phyloP scores from a whole-genome alignment of 148 eudicot genomes.

The Rhododendron ferrugineum region DNA sequence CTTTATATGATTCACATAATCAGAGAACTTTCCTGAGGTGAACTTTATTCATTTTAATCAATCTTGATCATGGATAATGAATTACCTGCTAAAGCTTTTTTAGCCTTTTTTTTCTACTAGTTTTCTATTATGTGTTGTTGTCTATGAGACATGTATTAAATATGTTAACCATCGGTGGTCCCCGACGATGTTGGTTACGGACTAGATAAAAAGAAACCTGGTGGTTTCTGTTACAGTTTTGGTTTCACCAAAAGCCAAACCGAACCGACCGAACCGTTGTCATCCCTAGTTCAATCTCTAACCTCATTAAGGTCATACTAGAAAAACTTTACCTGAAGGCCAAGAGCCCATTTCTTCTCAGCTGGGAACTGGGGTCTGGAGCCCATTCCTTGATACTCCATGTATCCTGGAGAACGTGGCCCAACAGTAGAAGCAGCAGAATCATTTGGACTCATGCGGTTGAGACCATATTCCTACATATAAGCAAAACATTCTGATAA shows the following conservation, averaged over 20 bases:
- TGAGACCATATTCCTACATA: conserved; percentile 51
- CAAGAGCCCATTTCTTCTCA: conserved; percentile 98
- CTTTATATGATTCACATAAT: too few relatives aligned
- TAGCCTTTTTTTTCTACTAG: background rate
- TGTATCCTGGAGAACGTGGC: conserved; percentile 50
- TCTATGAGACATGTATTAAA: background rate
- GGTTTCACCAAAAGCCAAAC: background rate
- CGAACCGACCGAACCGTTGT: background rate
- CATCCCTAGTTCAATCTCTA: background rate
- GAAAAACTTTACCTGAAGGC: conserved; percentile 66
- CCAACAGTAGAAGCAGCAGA: conserved; percentile 41
- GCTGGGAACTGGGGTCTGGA: conserved; percentile 52
- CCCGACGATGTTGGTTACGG: background rate
- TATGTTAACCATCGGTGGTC: background rate
- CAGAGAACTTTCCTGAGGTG: too few relatives aligned
- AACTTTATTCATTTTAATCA: background rate
- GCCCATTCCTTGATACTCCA: conserved; percentile 63
- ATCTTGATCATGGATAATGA: background rate
- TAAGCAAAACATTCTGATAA: background rate
- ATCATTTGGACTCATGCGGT: conserved; percentile 50
- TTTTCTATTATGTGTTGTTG: background rate
- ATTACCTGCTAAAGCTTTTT: background rate
- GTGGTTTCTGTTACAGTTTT: background rate
- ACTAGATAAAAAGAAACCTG: too few relatives aligned
- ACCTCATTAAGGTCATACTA: background rate